These are phyloP conservation scores for Camelina neglecta DNA, from an alignment of 345 rosid species.

Conservation along the genomic window DNA sequence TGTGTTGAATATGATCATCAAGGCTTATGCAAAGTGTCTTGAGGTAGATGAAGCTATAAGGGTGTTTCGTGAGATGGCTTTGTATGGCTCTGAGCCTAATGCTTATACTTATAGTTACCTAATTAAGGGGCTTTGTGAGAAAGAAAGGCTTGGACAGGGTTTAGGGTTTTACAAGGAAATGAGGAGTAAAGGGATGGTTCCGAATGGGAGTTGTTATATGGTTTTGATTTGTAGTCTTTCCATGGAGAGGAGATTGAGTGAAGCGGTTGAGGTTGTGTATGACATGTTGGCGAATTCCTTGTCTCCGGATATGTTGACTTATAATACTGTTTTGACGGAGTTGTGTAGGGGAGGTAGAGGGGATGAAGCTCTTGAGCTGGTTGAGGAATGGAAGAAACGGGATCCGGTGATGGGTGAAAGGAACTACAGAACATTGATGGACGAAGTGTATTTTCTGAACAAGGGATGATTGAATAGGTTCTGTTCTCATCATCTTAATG, in stretches of 20 bases:
- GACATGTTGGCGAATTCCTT: conserved; percentile 71
- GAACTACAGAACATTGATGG: conserved; percentile 62
- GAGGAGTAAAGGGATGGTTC: conserved; percentile 65
- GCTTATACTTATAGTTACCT: conserved; percentile 69
- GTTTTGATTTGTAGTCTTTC: conserved; percentile 85
- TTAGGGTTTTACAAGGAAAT: conserved; percentile 79
- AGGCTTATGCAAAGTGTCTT: conserved; percentile 75
- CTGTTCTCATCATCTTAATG: conserved; percentile 10
- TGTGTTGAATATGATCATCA: conserved; percentile 86
- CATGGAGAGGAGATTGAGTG: conserved; percentile 55
- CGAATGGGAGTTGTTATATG: conserved; percentile 67
- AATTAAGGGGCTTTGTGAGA: conserved; percentile 81
- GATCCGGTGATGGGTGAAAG: conserved; percentile 73
- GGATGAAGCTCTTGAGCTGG: conserved; percentile 67
- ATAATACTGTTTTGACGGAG: conserved; percentile 78
- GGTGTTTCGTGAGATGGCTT: conserved; percentile 75
- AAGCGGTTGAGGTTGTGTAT: conserved; percentile 56
- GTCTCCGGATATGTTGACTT: conserved; percentile 78
- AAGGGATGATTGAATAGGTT: conserved; percentile 50
- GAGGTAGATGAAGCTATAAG: conserved; percentile 78
- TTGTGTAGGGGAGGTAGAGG: conserved; percentile 74
- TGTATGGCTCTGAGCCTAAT: conserved; percentile 85
- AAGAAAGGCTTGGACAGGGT: conserved; percentile 69
- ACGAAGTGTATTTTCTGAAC: conserved; percentile 53
- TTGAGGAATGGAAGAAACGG: conserved; percentile 74